Percentiles rank a stretch among this genome's conserved stretches.
These are phyloP conservation scores for Mortierella sp. DNA, from an alignment of 371 early-diverging fungal species.

Conservation along the genomic window DNA sequence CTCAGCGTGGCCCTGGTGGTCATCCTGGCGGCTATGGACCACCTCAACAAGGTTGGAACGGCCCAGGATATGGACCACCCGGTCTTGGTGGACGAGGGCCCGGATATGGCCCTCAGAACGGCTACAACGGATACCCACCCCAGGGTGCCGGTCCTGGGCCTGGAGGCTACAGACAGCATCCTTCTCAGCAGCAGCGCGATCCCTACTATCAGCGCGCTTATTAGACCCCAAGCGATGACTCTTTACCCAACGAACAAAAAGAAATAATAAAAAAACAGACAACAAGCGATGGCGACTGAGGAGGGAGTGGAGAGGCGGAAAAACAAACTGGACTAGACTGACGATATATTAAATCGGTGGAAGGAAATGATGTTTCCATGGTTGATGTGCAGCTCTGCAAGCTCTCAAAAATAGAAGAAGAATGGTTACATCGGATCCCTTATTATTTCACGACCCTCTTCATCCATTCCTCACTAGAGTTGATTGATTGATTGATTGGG, in stretches of 20 bases:
- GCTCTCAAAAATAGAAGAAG: background rate
- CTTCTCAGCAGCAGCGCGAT: conserved; percentile 11
- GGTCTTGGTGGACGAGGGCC: conserved; percentile 26
- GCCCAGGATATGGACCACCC: conserved; percentile 18
- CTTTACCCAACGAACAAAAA: background rate
- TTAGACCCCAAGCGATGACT: background rate
- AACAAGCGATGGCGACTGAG: too few species aligned
- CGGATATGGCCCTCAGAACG: conserved; percentile 2
- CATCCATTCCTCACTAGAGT: background rate
- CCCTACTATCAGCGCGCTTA: conserved; percentile 1
- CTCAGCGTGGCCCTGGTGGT: background rate
- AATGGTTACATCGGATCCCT: background rate
- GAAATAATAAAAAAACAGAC: background rate
- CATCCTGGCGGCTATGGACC: conserved; percentile 5
- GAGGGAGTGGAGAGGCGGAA: background rate
- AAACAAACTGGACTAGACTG: background rate
- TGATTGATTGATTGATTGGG: background rate
- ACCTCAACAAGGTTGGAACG: background rate
- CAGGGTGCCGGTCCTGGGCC: conserved; percentile 5
- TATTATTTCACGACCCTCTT: background rate
- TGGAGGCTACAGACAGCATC: conserved; percentile 12
- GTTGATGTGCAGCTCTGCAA: background rate
- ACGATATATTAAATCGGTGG: background rate
- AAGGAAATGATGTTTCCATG: conserved; percentile 8
- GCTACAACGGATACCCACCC: conserved; percentile 13